Evolutionary conservation across 441 rosid species (phyloP).

Genomic region (Gossypium trilobum): DNA sequence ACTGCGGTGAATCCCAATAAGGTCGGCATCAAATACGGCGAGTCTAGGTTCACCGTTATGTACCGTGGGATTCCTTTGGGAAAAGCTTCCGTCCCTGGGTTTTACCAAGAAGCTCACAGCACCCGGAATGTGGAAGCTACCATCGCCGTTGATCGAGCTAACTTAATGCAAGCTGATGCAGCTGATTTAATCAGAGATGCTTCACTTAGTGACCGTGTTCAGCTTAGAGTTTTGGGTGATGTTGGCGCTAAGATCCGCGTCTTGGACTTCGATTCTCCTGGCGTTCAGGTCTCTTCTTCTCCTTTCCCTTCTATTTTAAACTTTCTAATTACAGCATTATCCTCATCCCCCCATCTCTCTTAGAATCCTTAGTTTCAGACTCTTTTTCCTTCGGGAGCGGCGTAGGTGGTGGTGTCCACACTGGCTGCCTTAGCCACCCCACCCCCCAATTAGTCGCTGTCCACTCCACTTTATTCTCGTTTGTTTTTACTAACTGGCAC

Average conservation of each 20-base stretch:
- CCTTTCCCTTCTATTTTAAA: not conserved
- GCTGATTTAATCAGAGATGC: slow-evolving; percentile 71
- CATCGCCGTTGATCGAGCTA: slow-evolving; percentile 67
- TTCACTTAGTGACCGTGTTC: slow-evolving; percentile 72
- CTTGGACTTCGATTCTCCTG: slow-evolving; percentile 76
- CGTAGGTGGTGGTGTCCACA: not conserved
- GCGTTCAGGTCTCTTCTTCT: slow-evolving; percentile 61
- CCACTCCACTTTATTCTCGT: slow-evolving; percentile 14
- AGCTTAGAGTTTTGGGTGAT: slow-evolving; percentile 68
- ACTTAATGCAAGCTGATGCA: slow-evolving; percentile 84
- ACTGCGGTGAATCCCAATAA: slow-evolving; percentile 85
- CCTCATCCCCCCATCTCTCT: not conserved
- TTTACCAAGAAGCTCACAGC: slow-evolving; percentile 81
- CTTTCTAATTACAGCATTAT: not conserved
- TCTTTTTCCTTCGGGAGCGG: not conserved
- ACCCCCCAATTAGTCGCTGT: slow-evolving; percentile 13
- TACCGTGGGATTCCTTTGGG: slow-evolving; percentile 84
- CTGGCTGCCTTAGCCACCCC: slow-evolving; percentile 2
- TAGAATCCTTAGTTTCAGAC: no score
- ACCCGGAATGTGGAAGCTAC: slow-evolving; percentile 64
- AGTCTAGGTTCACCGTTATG: slow-evolving; percentile 88
- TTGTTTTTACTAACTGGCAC: slow-evolving; percentile 19
- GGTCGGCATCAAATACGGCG: slow-evolving; percentile 85
- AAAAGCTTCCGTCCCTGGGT: slow-evolving; percentile 75
- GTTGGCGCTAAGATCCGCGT: slow-evolving; percentile 92